These are phyloP conservation scores for Talaromyces sp. DNA, from an alignment of 2,329 filamentous ascomycete genomes.

Conservation along the genomic window DNA sequence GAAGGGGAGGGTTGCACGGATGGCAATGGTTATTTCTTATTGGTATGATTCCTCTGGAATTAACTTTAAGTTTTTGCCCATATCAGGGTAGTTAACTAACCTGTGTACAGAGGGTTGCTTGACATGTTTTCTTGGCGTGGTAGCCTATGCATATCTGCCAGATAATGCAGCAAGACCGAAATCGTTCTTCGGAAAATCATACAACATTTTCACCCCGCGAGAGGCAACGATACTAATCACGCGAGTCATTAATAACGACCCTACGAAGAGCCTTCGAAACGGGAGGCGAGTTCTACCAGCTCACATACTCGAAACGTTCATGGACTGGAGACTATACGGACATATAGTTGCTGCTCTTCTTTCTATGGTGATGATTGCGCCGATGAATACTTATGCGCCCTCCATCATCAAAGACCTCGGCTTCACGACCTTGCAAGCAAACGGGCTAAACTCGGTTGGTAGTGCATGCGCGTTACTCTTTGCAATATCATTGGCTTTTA, in stretches of 20 bases:
- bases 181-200: slow-evolving; percentile 11
- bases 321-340: slow-evolving; percentile 9
- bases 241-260: slow-evolving; percentile 4
- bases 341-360: slow-evolving; percentile 10
- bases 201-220: slow-evolving; percentile 13
- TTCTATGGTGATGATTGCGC: slow-evolving; percentile 11
- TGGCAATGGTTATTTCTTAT: slow-evolving; percentile 11
- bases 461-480: slow-evolving; percentile 14
- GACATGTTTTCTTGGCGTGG: slow-evolving; percentile 5
- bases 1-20: slow-evolving; percentile 1
- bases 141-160: slow-evolving; percentile 18
- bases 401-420: slow-evolving; percentile 48
- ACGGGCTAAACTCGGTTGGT: slow-evolving; percentile 49
- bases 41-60: neutral
- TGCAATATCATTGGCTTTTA: slow-evolving; percentile 15
- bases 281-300: neutral
- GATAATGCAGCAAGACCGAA: slow-evolving; percentile 19
- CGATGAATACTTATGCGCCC: slow-evolving; percentile 44
- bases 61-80: neutral
- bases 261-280: slow-evolving; percentile 4
- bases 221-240: slow-evolving; percentile 13
- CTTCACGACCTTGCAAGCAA: slow-evolving; percentile 40
- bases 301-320: slow-evolving; percentile 7
- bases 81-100: neutral
- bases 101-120: slow-evolving; percentile 1